Evolutionary conservation across 2,329 filamentous ascomycete species (phyloP).

Genomic region (Hirsutella rhossiliensis): DNA sequence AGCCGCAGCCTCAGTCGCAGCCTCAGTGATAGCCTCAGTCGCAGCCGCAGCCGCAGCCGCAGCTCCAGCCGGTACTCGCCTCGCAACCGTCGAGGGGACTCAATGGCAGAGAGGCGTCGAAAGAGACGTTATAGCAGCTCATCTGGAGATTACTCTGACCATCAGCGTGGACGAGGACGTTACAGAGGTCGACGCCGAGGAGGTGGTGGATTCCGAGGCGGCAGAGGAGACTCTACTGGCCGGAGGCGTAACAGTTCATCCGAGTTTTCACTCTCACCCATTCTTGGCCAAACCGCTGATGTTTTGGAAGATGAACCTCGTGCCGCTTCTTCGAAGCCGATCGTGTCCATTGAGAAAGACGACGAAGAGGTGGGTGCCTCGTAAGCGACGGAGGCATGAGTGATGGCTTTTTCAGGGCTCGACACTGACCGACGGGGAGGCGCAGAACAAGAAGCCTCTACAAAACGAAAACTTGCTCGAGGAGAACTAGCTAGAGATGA

Average conservation of each 20-base stretch:
- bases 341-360: constrained; percentile 6
- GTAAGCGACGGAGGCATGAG: constrained; percentile 1
- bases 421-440: constrained; percentile 5
- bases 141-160: constrained; percentile 3
- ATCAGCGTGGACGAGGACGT: not conserved
- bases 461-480: not conserved
- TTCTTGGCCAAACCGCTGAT: constrained; percentile 45
- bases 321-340: constrained; percentile 8
- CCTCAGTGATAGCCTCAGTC: not conserved
- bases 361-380: constrained; percentile 13
- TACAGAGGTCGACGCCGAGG: constrained; percentile 1
- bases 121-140: constrained; percentile 3
- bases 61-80: not conserved
- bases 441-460: constrained; percentile 5
- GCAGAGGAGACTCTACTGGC: constrained; percentile 6
- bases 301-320: constrained; percentile 24
- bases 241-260: constrained; percentile 40
- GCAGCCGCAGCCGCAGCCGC: constrained; percentile 4
- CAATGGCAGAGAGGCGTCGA: not conserved
- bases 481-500: constrained; percentile 1
- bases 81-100: not conserved
- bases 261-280: constrained; percentile 35
- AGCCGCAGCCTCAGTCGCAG: constrained; percentile 5
- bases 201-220: not conserved
- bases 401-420: constrained; percentile 1